These are phyloP conservation scores for Lactarius vividus DNA, from an alignment of 768 basidiomycete species.

Conservation along the genomic window DNA sequence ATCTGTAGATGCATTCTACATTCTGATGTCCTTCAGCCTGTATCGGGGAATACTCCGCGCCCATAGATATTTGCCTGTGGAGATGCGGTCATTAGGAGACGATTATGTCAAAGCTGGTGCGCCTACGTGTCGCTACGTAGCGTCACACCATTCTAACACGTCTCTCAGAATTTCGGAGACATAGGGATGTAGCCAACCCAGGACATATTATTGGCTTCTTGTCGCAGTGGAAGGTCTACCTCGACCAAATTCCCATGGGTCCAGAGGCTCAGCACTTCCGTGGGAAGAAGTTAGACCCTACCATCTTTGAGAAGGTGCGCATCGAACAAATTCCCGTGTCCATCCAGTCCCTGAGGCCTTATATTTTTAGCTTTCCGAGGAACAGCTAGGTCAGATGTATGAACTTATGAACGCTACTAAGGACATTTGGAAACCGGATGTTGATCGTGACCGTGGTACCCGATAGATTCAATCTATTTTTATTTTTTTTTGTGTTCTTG, in stretches of 20 bases:
- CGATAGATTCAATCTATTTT: neutral
- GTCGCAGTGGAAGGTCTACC: slow-evolving; percentile 92
- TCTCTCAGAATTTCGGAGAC: slow-evolving; percentile 79
- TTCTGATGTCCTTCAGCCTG: slow-evolving; percentile 33
- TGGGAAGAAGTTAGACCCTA: slow-evolving; percentile 68
- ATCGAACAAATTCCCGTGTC: neutral
- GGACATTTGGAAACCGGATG: slow-evolving; percentile 73
- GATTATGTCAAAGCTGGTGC: slow-evolving; percentile 44
- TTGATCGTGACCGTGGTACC: neutral
- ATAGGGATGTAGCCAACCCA: slow-evolving; percentile 77
- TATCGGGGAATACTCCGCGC: slow-evolving; percentile 45
- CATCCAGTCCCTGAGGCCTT: slow-evolving; percentile 3
- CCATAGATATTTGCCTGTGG: slow-evolving; percentile 41
- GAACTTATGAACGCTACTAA: slow-evolving; percentile 92
- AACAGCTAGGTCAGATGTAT: slow-evolving; percentile 91
- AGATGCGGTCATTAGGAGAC: slow-evolving; percentile 48
- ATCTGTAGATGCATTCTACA: neutral
- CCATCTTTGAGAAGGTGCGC: slow-evolving; percentile 71
- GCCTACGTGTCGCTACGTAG: neutral
- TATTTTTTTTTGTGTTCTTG: neutral
- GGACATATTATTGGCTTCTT: slow-evolving; percentile 92
- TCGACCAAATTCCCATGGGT: slow-evolving; percentile 63
- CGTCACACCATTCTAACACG: neutral
- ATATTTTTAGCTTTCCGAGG: slow-evolving; percentile 68
- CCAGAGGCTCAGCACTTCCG: slow-evolving; percentile 46